Base-by-base conservation (phyloP, 1,284 basidiomycete genomes). In the Macrocystidia cucumis region DNA sequence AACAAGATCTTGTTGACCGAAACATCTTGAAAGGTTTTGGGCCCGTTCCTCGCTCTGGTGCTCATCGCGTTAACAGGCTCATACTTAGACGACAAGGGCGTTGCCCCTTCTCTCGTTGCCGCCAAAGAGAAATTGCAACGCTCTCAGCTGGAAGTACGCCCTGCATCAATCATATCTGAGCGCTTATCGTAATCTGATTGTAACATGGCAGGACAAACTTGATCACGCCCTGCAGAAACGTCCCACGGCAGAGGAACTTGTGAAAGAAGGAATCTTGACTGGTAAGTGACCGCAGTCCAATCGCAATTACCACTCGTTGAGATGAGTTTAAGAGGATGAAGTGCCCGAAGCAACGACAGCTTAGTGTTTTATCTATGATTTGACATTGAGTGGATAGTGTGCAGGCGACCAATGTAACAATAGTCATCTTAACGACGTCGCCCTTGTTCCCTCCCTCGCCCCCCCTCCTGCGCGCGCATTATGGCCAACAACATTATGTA, bases 1-100 rank as follows among this genome's bases (percentile, higher is more conserved):
- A 78, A 50, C 56, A 70, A 29, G 77, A 85, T 38, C 67, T 89
- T 27, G 67, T 85, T 41, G 76, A 79, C 31, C 72, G 78, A 45
- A 83, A 83, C 50, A 86, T 88, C 42, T 67, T 88, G 42, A 87
- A 87, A 61, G 78, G 83, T 76, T 14, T 25, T 5, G 5, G 3
- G 28, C 19, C 5, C 8, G 28, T 13, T 13, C 20, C 8, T 12
- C 7, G 9, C 12, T 14, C 5, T n/a, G n/a, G 9, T 5, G 12
- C 12, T 23, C n/a, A n/a, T 12, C 11, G 38, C 28, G 30, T 33
- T 25, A 33, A 30, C n/a, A 18, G n/a, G 19, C 29, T 31, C 23
- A 16, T 4, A 25, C 31, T 9, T 42, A 77, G 82, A 82, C 42
- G 77, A 81, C 50, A 69, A 67, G 31, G 60, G 56, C n/a, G 67